phyloP scores from a whole-genome alignment of 225 moss, liverwort and hornwort species.

The Antitrichia curtipendula region DNA sequence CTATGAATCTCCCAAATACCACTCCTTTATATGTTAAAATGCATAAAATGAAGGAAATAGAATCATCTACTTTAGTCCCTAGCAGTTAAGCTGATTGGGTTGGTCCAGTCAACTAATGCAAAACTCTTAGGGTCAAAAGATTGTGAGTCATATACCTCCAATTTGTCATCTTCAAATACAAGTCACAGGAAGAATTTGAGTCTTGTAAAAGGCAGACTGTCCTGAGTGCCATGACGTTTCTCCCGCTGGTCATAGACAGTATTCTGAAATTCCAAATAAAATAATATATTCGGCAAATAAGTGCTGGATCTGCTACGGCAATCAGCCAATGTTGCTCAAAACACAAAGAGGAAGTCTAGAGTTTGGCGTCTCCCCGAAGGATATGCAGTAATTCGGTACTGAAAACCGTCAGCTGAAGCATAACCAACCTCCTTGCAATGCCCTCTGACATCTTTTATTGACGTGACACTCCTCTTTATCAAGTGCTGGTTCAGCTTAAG shows the following conservation, averaged over 20 bases:
- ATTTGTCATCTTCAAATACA: constrained; percentile 10
- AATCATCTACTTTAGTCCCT: background rate
- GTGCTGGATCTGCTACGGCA: background rate
- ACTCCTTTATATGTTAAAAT: background rate
- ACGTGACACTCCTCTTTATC: background rate
- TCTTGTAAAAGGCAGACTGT: constrained; percentile 5
- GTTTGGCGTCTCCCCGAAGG: background rate
- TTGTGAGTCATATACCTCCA: constrained; percentile 18
- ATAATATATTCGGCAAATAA: constrained; percentile 8
- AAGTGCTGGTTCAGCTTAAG: background rate
- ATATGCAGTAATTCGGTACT: constrained; percentile 3
- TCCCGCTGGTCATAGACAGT: constrained; percentile 14
- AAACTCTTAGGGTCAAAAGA: background rate
- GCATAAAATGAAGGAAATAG: background rate
- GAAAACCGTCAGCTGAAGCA: background rate
- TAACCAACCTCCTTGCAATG: constrained; percentile 7
- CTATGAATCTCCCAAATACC: background rate
- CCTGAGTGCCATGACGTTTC: constrained; percentile 13
- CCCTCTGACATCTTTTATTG: constrained; percentile 18
- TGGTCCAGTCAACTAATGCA: background rate
- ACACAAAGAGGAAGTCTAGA: background rate
- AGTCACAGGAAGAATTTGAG: constrained; percentile 16
- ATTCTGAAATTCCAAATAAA: constrained; percentile 22
- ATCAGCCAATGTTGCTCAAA: constrained; percentile 9
- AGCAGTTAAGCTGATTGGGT: background rate